Evolutionary conservation across 2,329 filamentous ascomycete genomes (phyloP).

Genomic region (Cryphonectria parasitica): DNA sequence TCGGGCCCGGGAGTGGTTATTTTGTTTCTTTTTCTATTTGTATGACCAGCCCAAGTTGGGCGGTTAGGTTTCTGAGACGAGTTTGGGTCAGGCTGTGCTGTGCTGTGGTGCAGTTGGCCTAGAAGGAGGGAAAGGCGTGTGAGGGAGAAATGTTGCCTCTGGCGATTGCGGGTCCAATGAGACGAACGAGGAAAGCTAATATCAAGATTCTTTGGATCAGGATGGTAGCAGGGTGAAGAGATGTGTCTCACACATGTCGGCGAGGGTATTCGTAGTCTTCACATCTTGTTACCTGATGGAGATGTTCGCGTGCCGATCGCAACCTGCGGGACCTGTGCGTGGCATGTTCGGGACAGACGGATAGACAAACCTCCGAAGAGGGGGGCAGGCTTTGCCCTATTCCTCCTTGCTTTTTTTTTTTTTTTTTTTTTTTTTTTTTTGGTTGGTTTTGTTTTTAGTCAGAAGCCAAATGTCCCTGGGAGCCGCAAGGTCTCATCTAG

Average conservation of each 20-base stretch:
- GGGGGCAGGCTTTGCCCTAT: not conserved
- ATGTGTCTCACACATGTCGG: not conserved
- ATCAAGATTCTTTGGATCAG: not conserved
- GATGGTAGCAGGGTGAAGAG: not conserved
- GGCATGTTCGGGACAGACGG: not conserved
- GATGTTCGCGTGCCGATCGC: not conserved
- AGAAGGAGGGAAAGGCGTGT: not conserved
- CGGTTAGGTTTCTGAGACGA: not conserved
- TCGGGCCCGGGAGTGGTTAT: not conserved
- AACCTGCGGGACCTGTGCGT: not conserved
- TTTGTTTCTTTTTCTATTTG: not conserved
- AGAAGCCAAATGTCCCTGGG: not conserved
- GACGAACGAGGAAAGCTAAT: not conserved
- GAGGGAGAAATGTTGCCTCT: not conserved
- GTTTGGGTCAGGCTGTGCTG: not conserved
- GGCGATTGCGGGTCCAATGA: not conserved
- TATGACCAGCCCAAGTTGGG: not conserved
- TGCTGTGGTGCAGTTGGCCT: not conserved
- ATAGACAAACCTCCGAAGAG: not conserved
- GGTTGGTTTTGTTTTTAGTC: no score
- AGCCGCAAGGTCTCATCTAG: slow-evolving; percentile 2
- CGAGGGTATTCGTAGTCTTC: not conserved
- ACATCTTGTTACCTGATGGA: not conserved
- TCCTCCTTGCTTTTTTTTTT: not conserved
- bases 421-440: no score